Evolutionary conservation across 2,329 filamentous ascomycete species (phyloP).

Genomic region (Cladosporium cucumerinum): DNA sequence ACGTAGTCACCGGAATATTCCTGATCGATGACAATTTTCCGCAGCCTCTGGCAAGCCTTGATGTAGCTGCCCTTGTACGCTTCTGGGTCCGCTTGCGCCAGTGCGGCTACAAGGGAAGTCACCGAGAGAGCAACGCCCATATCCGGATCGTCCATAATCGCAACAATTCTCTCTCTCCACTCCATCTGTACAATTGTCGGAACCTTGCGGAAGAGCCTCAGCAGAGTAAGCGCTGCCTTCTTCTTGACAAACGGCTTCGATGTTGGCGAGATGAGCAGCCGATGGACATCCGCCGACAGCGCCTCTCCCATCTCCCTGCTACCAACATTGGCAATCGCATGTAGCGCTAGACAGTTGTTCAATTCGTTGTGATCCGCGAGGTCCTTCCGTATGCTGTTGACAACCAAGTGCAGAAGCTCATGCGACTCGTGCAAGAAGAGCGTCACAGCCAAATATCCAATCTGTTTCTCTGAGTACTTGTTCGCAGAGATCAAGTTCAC

Average conservation of each 20-base stretch:
- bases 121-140: constrained; percentile 93
- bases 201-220: constrained; percentile 91
- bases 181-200: constrained; percentile 91
- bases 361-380: constrained; percentile 92
- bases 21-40: constrained; percentile 84
- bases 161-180: constrained; percentile 97
- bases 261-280: constrained; percentile 85
- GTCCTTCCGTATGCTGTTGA: constrained; percentile 98
- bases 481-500: constrained; percentile 95
- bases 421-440: constrained; percentile 96
- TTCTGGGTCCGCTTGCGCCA: constrained; percentile 91
- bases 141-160: constrained; percentile 95
- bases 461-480: constrained; percentile 99
- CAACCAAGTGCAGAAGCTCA: constrained; percentile 90
- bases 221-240: constrained; percentile 89
- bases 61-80: constrained; percentile 92
- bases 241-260: constrained; percentile 99
- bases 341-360: constrained; percentile 92
- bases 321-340: constrained; percentile 97
- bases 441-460: constrained; percentile 95
- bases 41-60: constrained; percentile 85
- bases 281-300: constrained; percentile 84
- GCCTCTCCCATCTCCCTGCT: constrained; percentile 97
- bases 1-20: constrained; percentile 89
- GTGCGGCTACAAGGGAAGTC: constrained; percentile 88